phyloP scores from a whole-genome alignment of 2,329 filamentous ascomycete genomes.

The Penicillium sp. region DNA sequence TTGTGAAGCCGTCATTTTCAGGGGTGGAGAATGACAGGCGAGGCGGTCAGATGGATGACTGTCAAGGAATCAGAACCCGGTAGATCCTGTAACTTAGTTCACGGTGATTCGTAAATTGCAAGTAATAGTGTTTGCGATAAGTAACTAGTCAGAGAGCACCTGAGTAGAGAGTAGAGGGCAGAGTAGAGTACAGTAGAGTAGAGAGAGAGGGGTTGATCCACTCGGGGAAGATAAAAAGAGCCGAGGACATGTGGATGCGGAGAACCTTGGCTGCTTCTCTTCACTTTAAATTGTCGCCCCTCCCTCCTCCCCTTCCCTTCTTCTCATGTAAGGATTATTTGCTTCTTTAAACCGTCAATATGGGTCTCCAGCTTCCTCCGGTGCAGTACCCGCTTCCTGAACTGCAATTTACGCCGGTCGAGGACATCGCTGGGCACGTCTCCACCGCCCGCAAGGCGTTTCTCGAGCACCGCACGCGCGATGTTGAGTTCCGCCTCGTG shows the following conservation, averaged over 20 bases:
- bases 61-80: too few species aligned
- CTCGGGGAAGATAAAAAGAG: neutral
- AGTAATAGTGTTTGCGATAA: too few species aligned
- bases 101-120: too few species aligned
- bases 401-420: constrained; percentile 60
- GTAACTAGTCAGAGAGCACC: too few species aligned
- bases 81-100: too few species aligned
- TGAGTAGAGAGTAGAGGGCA: too few species aligned
- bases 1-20: constrained; percentile 17
- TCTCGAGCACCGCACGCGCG: constrained; percentile 72
- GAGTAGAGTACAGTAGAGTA: neutral
- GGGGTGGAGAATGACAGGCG: neutral
- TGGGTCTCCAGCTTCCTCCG: constrained; percentile 37
- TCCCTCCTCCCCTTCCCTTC: neutral
- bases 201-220: constrained; percentile 6
- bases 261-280: neutral
- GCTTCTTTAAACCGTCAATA: constrained; percentile 16
- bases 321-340: constrained; percentile 5
- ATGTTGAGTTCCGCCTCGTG: constrained; percentile 71
- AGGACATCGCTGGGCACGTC: constrained; percentile 60
- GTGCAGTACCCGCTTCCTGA: too few species aligned
- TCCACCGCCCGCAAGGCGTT: constrained; percentile 64
- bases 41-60: neutral
- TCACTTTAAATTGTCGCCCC: constrained; percentile 3
- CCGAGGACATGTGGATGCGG: constrained; percentile 18